phyloP scores from a whole-genome alignment of 495 filamentous ascomycete genomes.

The Hyaloscypha hepaticicola region DNA sequence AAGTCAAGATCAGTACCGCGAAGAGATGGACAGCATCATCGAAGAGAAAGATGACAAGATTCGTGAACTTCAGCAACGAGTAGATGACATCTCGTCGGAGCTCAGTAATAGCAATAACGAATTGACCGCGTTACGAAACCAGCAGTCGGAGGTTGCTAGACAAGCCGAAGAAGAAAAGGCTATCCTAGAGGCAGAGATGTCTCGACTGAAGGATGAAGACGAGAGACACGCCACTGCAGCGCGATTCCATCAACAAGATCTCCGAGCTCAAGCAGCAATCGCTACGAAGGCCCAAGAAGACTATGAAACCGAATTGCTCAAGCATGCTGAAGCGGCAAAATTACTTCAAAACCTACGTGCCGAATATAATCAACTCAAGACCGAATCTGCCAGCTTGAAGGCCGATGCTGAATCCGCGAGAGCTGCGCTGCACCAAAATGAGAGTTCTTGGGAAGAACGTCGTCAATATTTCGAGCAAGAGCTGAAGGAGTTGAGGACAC shows the following conservation, averaged over 20 bases:
- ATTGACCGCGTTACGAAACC: conserved; percentile 71
- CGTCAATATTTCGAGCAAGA: conserved; percentile 80
- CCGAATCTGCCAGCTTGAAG: conserved; percentile 66
- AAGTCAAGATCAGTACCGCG: conserved; percentile 78
- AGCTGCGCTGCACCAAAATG: conserved; percentile 71
- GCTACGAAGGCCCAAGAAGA: conserved; percentile 89
- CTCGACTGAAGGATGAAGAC: conserved; percentile 81
- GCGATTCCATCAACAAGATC: conserved; percentile 82
- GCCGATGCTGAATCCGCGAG: conserved; percentile 80
- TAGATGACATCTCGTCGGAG: conserved; percentile 79
- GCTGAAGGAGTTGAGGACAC: conserved; percentile 69
- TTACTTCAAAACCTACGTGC: conserved; percentile 71
- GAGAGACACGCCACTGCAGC: conserved; percentile 73
- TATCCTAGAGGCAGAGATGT: conserved; percentile 68
- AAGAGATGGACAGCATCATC: conserved; percentile 74
- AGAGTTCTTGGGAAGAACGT: conserved; percentile 83
- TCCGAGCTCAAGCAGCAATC: conserved; percentile 91
- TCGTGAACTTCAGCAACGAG: conserved; percentile 72
- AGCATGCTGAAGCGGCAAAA: conserved; percentile 90
- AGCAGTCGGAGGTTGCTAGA: conserved; percentile 70
- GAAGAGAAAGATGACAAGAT: conserved; percentile 74
- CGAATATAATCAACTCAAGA: conserved; percentile 79
- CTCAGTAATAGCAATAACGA: conserved; percentile 76
- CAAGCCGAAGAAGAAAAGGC: conserved; percentile 78
- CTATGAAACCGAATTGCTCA: conserved; percentile 90